A percentile compares a stretch with the other conserved stretches of the same genome.
Conservation (phyloP, 192 early-diverging fungal genomes). For the Coemansia sp. region DNA sequence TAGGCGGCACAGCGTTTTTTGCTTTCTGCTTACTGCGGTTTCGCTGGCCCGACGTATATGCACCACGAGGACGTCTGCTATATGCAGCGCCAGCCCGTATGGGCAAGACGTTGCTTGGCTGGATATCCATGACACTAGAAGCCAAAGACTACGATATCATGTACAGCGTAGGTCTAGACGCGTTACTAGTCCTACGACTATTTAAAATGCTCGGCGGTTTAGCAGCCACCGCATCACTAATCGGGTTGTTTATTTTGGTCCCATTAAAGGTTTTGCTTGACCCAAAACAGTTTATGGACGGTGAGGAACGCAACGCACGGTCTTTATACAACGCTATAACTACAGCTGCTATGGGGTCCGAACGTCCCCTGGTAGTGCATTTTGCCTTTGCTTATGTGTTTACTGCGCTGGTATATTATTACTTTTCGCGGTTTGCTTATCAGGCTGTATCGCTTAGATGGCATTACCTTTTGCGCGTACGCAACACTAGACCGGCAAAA, state of each 20-base stretch:
- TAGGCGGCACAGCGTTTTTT: constrained; percentile 46
- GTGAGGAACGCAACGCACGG: neutral
- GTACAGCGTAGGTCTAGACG: constrained; percentile 52
- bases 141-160: constrained; percentile 51
- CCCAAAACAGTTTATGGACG: constrained; percentile 3
- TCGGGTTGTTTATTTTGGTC: constrained; percentile 38
- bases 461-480: constrained; percentile 52
- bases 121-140: constrained; percentile 44
- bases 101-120: constrained; percentile 48
- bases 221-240: constrained; percentile 22
- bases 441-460: constrained; percentile 53
- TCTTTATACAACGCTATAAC: constrained; percentile 28
- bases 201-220: constrained; percentile 47
- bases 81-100: constrained; percentile 47
- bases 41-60: constrained; percentile 58
- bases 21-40: constrained; percentile 55
- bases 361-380: constrained; percentile 43
- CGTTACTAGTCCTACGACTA: constrained; percentile 51
- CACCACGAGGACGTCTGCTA: constrained; percentile 48
- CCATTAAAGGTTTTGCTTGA: constrained; percentile 45
- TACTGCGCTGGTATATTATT: constrained; percentile 52
- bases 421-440: constrained; percentile 51
- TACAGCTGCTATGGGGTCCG: constrained; percentile 38
- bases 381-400: constrained; percentile 56
- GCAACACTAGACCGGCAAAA: constrained; percentile 55